phyloP scores from a whole-genome alignment of 306 rosid genomes.

The Boehmeria nivea region DNA sequence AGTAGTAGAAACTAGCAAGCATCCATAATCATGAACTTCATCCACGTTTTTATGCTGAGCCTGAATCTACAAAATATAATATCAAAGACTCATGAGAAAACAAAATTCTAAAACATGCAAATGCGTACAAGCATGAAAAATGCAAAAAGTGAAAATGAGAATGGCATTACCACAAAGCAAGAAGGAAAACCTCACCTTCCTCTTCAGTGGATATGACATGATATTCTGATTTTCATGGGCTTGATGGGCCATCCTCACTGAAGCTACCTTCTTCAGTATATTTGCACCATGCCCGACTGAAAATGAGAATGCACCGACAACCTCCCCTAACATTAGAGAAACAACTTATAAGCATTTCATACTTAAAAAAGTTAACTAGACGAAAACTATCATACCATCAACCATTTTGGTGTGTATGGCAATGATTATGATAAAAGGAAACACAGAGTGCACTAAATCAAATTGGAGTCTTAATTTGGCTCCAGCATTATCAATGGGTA shows the following conservation, averaged over 20 bases:
- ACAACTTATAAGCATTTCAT: constrained; percentile 2
- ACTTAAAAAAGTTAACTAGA: background rate
- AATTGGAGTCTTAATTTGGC: background rate
- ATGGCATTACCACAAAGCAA: background rate
- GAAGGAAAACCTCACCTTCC: constrained; percentile 45
- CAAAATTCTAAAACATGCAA: constrained; percentile 7
- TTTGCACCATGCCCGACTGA: constrained; percentile 71
- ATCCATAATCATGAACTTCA: constrained; percentile 38
- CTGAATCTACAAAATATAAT: constrained; percentile 23
- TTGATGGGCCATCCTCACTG: constrained; percentile 62
- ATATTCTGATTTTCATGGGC: constrained; percentile 43
- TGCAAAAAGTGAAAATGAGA: background rate
- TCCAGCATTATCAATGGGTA: background rate
- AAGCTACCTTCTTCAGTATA: constrained; percentile 65
- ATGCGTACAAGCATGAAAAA: constrained; percentile 11
- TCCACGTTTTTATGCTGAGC: constrained; percentile 50
- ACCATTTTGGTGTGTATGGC: background rate
- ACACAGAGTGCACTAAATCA: no score
- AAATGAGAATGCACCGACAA: constrained; percentile 83
- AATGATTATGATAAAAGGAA: no score
- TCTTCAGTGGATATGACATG: constrained; percentile 56
- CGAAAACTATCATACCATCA: background rate
- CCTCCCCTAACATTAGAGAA: constrained; percentile 58
- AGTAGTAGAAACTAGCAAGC: constrained; percentile 61
- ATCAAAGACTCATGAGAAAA: constrained; percentile 13